Evolutionary conservation across 305 asterid genomes (phyloP).

Genomic region (Ruellia speciosa): DNA sequence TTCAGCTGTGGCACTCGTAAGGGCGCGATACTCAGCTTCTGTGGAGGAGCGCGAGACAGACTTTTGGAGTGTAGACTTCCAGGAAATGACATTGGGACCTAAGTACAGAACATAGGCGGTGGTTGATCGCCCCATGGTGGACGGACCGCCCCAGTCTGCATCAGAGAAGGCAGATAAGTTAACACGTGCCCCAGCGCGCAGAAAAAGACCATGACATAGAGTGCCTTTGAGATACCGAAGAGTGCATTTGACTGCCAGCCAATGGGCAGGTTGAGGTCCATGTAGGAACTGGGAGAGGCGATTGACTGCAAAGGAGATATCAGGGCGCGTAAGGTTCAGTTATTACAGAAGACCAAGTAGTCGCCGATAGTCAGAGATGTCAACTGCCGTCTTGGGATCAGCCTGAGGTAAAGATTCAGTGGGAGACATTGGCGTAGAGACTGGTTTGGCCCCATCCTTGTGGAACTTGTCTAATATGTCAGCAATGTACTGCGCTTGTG

Average conservation of each 20-base stretch:
- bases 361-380: not conserved
- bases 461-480: not conserved
- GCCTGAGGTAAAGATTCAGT: not conserved
- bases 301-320: constrained; percentile 2
- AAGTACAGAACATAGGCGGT: constrained; percentile 5
- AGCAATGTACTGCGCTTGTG: not conserved
- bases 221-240: constrained; percentile 8
- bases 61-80: not conserved
- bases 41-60: constrained; percentile 4
- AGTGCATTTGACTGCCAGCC: not conserved
- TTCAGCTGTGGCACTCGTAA: not conserved
- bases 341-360: not conserved
- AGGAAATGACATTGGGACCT: not conserved
- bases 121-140: constrained; percentile 1
- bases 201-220: not conserved
- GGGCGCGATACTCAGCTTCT: not conserved
- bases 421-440: not conserved
- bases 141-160: constrained; percentile 11
- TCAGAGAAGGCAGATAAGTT: not conserved
- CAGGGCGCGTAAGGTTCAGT: constrained; percentile 6
- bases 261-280: not conserved
- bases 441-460: not conserved
- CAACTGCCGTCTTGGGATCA: too few relatives aligned
- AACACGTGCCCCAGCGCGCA: not conserved
- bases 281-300: not conserved